Base-by-base conservation (phyloP, 1,139 yeast species). In the Taphrina confusa region DNA sequence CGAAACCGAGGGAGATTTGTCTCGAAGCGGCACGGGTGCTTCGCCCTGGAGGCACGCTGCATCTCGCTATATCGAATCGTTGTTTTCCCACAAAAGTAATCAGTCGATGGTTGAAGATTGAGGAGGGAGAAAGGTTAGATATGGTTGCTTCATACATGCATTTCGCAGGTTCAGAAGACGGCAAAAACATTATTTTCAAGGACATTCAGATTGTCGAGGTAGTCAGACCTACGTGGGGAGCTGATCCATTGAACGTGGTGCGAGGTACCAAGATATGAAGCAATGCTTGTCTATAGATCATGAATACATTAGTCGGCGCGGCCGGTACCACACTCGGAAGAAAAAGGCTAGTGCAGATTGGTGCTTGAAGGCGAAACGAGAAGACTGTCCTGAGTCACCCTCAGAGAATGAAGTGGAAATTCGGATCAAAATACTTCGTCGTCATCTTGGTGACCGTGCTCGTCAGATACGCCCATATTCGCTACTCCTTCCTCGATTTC, bases 1-100 rank as follows among this genome's bases (percentile, higher is more conserved):
- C 23, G 16, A 23, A 46, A 14, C 60, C 60, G 8, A 37, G 60
- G 16, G 60, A 34, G 20, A 34, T 56, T 11, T 47, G 54, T 23
- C 45, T 27, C 33, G 60, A 56, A 22, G 49, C 54, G 3, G 60
- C 52, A 9, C 22, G 60, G 2, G 54, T 46, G 30, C 40, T 56
- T 18, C 22, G 40, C 2, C 33, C 60, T 2, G 60, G 60, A 22
- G 60, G 60, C 37, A 36, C 44, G 6, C 46, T 56, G 8, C 60
- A 56, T 20, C 54, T 56, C 31, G 60, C 60, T 18, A 56, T 56
- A 5, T 56, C 60, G n/a, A 56, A 56, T 22, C 54, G 60, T 5
- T 56, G 60, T 25, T 56, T 56, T 23, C 60, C 60, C 9, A 56
- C 54, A 18, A 56, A 56, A 31, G 60, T 56, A 4, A 31, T 56